A percentile compares a stretch with the other conserved stretches of the same genome.
These are phyloP conservation scores for Ballota nigra DNA, from an alignment of 257 asterid species.

Conservation along the genomic window DNA sequence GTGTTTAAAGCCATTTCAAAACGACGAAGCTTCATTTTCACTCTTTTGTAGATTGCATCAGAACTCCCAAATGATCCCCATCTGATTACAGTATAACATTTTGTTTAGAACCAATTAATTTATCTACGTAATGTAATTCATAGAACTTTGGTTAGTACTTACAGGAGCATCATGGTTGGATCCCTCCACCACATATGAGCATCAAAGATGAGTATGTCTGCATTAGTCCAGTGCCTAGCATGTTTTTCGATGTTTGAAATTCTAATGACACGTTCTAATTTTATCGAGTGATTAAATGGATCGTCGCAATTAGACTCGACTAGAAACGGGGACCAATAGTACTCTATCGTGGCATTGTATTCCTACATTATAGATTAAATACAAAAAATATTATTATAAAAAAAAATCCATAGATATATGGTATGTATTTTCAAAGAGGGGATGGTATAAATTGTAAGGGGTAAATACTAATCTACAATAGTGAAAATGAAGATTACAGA, in stretches of 20 bases:
- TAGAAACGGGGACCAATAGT: constrained; percentile 2
- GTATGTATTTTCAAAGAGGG: neutral
- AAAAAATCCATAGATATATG: too few relatives aligned
- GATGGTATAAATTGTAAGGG: neutral
- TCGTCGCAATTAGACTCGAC: constrained; percentile 8
- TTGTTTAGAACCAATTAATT: neutral
- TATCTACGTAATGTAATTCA: neutral
- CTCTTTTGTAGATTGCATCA: constrained; percentile 5
- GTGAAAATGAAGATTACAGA: neutral
- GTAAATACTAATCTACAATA: neutral
- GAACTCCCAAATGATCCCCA: constrained; percentile 7
- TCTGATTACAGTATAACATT: neutral
- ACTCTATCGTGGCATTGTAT: constrained; percentile 9
- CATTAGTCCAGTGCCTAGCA: neutral
- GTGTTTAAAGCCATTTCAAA: neutral
- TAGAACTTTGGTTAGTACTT: neutral
- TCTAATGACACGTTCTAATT: neutral
- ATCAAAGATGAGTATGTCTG: constrained; percentile 13
- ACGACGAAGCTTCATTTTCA: neutral
- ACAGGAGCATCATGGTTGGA: neutral
- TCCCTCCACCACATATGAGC: constrained; percentile 2
- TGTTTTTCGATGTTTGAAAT: neutral
- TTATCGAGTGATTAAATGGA: neutral
- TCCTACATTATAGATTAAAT: neutral
- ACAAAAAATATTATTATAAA: neutral